Conservation (phyloP, 495 filamentous ascomycete species). For the Elasticomyces elasticus region DNA sequence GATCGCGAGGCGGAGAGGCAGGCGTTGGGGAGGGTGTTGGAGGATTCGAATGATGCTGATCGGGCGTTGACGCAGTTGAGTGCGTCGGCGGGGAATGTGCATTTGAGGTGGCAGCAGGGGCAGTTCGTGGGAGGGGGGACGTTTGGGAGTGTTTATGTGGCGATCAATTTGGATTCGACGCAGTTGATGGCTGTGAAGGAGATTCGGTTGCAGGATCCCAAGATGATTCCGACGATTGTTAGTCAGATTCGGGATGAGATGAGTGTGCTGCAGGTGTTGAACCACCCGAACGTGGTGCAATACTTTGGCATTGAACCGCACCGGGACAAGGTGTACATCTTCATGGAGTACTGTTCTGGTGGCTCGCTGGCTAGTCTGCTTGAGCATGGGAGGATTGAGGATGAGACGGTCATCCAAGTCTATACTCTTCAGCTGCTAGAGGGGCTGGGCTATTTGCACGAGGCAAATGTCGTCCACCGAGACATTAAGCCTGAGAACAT, state of each 20-base stretch:
- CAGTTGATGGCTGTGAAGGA: slow-evolving; percentile 98
- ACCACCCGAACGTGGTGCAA: slow-evolving; percentile 94
- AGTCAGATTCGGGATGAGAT: slow-evolving; percentile 93
- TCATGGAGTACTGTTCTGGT: slow-evolving; percentile 98
- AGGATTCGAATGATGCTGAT: slow-evolving; percentile 90
- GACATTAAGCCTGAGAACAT: slow-evolving; percentile 99
- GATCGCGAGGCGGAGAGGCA: slow-evolving; percentile 80
- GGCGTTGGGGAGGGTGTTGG: slow-evolving; percentile 77
- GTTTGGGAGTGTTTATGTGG: slow-evolving; percentile 93
- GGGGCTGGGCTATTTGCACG: slow-evolving; percentile 88
- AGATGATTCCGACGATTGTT: slow-evolving; percentile 87
- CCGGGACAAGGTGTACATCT: slow-evolving; percentile 96
- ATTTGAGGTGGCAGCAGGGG: slow-evolving; percentile 92
- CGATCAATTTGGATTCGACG: slow-evolving; percentile 91
- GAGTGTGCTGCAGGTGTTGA: slow-evolving; percentile 85
- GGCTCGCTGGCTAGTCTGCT: slow-evolving; percentile 83
- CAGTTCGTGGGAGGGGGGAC: slow-evolving; percentile 95
- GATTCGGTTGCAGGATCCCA: slow-evolving; percentile 92
- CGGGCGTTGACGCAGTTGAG: slow-evolving; percentile 87
- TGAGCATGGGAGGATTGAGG: slow-evolving; percentile 93
- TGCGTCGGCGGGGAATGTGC: slow-evolving; percentile 87
- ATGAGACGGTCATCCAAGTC: slow-evolving; percentile 96
- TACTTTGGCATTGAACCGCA: slow-evolving; percentile 98
- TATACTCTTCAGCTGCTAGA: slow-evolving; percentile 94
- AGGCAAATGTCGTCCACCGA: slow-evolving; percentile 79